Conservation (phyloP, 2,329 filamentous ascomycete species). For the Monilinia fructicola region DNA sequence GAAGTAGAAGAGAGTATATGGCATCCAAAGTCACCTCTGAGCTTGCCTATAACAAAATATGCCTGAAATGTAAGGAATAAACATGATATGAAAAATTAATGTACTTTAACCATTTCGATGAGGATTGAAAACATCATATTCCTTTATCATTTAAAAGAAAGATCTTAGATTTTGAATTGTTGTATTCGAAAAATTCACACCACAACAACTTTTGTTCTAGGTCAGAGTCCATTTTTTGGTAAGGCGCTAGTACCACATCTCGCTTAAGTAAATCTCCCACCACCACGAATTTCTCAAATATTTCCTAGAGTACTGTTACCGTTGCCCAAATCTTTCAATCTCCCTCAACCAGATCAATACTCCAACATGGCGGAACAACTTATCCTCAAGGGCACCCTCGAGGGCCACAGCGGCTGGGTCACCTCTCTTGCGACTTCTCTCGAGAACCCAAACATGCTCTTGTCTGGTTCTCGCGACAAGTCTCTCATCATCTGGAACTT, state of each 20-base stretch:
- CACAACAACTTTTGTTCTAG: background rate
- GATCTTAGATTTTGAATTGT: background rate
- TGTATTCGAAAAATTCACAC: slow-evolving; percentile 2
- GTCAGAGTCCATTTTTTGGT: slow-evolving; percentile 9
- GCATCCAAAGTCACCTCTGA: slow-evolving; percentile 1
- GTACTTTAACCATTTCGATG: background rate
- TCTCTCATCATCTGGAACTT: slow-evolving; percentile 99
- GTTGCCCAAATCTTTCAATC: slow-evolving; percentile 22
- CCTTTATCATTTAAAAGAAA: background rate
- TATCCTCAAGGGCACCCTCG: slow-evolving; percentile 93
- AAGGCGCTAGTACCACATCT: slow-evolving; percentile 21
- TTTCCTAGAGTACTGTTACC: slow-evolving; percentile 14
- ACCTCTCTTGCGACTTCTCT: slow-evolving; percentile 97
- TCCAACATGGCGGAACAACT: slow-evolving; percentile 43
- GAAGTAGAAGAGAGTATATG: background rate
- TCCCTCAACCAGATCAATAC: slow-evolving; percentile 30
- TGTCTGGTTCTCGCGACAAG: slow-evolving; percentile 97
- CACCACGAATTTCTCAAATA: slow-evolving; percentile 23
- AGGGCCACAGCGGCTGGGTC: slow-evolving; percentile 99
- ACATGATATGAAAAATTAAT: background rate
- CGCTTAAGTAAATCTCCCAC: slow-evolving; percentile 25
- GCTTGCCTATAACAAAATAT: background rate
- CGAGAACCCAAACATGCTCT: slow-evolving; percentile 99
- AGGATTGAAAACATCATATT: background rate
- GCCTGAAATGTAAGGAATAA: slow-evolving; percentile 20